Conservation (phyloP, 1,284 basidiomycete species). For the Pyrrhoderma noxium region DNA sequence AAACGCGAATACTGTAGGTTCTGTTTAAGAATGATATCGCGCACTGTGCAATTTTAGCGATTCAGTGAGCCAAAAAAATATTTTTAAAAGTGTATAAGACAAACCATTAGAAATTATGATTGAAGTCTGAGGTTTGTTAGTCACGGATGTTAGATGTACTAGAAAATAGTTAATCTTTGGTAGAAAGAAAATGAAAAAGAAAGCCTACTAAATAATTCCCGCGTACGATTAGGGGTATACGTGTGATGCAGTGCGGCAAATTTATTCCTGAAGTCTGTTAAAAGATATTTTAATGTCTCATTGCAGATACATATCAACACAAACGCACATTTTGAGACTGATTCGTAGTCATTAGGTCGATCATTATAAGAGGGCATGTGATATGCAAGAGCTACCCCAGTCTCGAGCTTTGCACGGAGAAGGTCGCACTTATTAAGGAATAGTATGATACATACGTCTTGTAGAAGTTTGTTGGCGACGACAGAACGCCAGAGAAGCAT, state of each 20-base stretch:
- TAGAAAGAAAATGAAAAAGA: too few relatives aligned
- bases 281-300: neutral
- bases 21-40: too few relatives aligned
- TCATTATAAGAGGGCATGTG: constrained; percentile 64
- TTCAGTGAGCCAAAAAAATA: too few relatives aligned
- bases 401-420: constrained; percentile 63
- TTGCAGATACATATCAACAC: constrained; percentile 6
- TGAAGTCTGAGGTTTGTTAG: too few relatives aligned
- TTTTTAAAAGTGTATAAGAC: too few relatives aligned
- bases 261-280: constrained; percentile 61
- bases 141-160: too few relatives aligned
- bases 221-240: constrained; percentile 56
- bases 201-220: too few relatives aligned
- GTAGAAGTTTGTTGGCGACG: constrained; percentile 60
- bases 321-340: constrained; percentile 61
- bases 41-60: too few relatives aligned
- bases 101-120: too few relatives aligned
- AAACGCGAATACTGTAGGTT: too few relatives aligned
- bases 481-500: constrained; percentile 63
- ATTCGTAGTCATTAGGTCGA: constrained; percentile 66
- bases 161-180: too few relatives aligned
- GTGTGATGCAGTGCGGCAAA: constrained; percentile 64
- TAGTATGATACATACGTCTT: constrained; percentile 63
- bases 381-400: constrained; percentile 61
- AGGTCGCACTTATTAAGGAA: constrained; percentile 77